Evolutionary conservation across 148 eudicot species (phyloP).

Genomic region (Rhododendron simsii): DNA sequence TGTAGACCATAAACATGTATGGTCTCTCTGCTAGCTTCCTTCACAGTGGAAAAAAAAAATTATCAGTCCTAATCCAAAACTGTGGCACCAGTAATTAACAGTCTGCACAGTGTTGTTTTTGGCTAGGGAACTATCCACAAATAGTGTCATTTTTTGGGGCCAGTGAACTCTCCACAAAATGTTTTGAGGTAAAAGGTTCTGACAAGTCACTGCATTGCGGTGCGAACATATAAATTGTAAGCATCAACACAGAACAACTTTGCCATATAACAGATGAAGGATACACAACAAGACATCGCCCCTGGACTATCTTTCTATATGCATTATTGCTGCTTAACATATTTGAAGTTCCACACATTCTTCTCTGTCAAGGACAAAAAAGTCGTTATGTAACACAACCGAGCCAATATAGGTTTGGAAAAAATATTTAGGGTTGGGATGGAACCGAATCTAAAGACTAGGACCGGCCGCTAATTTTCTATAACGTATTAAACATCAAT

Average conservation of each 20-base stretch:
- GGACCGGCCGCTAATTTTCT: not conserved
- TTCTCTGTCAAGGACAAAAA: not conserved
- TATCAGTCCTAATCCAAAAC: constrained; percentile 14
- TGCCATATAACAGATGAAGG: not conserved
- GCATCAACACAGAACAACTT: not conserved
- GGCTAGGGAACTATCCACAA: not conserved
- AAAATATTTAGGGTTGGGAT: too few species aligned
- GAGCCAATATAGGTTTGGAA: not conserved
- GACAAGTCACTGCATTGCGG: not conserved
- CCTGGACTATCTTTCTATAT: not conserved
- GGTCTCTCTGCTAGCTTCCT: constrained; percentile 51
- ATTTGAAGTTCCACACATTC: not conserved
- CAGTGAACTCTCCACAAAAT: not conserved
- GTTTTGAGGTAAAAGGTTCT: not conserved
- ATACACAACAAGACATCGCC: not conserved
- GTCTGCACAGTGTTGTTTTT: not conserved
- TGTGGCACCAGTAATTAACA: not conserved
- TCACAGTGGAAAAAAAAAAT: constrained; percentile 12
- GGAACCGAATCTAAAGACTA: not conserved
- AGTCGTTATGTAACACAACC: not conserved
- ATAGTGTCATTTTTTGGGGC: not conserved
- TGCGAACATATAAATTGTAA: not conserved
- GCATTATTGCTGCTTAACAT: not conserved
- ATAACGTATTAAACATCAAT: not conserved
- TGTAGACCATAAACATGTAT: constrained; percentile 43